These are phyloP conservation scores for Coleophoma eucalyptorum DNA, from an alignment of 2,329 filamentous ascomycete genomes.

Conservation along the genomic window DNA sequence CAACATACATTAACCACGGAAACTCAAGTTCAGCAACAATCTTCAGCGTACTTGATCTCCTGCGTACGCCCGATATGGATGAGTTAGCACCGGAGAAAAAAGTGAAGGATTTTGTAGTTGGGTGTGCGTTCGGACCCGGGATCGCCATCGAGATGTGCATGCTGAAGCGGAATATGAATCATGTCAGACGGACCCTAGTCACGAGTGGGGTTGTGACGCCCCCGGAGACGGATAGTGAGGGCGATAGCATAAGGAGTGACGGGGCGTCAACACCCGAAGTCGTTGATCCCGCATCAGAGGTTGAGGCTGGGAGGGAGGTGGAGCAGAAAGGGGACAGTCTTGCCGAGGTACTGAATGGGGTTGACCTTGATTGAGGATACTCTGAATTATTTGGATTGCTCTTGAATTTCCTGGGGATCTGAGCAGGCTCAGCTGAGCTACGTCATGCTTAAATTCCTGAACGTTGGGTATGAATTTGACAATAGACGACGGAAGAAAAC, in stretches of 20 bases:
- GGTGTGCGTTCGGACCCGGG: constrained; percentile 67
- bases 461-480: too few species aligned
- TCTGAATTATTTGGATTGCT: too few species aligned
- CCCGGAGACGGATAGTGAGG: constrained; percentile 25
- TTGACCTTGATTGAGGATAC: constrained; percentile 23
- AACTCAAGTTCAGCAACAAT: constrained; percentile 69
- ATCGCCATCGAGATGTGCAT: constrained; percentile 67
- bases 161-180: constrained; percentile 39
- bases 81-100: constrained; percentile 45
- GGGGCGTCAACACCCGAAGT: constrained; percentile 11
- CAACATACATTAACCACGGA: constrained; percentile 64
- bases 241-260: constrained; percentile 17
- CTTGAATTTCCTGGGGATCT: too few species aligned
- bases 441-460: too few species aligned
- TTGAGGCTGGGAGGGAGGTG: constrained; percentile 11
- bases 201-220: constrained; percentile 23
- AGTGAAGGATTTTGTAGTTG: constrained; percentile 56
- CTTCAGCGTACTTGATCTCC: constrained; percentile 60
- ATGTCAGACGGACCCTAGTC: constrained; percentile 17
- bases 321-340: constrained; percentile 19
- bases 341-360: constrained; percentile 24
- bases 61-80: constrained; percentile 59
- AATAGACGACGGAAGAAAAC: too few species aligned
- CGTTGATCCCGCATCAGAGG: constrained; percentile 4
- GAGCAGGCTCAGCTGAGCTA: too few species aligned